These are phyloP conservation scores for Mycogone perniciosa DNA, from an alignment of 2,329 filamentous ascomycete genomes.

Conservation along the genomic window DNA sequence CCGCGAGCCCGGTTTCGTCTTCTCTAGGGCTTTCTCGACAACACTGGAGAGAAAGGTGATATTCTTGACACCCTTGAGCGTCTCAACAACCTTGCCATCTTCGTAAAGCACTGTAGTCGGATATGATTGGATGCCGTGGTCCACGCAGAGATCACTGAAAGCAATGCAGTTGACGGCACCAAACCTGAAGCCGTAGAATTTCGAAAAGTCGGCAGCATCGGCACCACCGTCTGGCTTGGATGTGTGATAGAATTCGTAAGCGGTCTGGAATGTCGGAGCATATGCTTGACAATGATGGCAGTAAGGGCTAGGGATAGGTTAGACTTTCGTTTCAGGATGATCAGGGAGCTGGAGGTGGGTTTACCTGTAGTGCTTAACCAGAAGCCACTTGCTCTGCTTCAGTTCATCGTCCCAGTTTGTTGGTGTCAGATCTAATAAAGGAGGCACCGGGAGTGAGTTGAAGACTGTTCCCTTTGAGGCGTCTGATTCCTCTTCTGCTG, in stretches of 20 bases:
- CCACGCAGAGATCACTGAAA: constrained; percentile 68
- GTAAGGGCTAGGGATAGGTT: constrained; percentile 41
- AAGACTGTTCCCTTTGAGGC: constrained; percentile 49
- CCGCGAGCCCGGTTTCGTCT: constrained; percentile 72
- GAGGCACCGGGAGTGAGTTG: constrained; percentile 61
- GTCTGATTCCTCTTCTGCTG: constrained; percentile 28
- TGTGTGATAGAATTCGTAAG: constrained; percentile 93
- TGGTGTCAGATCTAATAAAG: constrained; percentile 54
- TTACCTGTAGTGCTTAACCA: constrained; percentile 65
- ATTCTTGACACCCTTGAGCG: constrained; percentile 59
- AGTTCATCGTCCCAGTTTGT: constrained; percentile 51
- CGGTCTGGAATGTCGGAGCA: constrained; percentile 80
- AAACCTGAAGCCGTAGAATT: constrained; percentile 87
- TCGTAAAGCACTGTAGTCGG: constrained; percentile 77
- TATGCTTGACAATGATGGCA: constrained; percentile 70
- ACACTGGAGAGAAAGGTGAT: constrained; percentile 61
- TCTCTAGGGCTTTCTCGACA: constrained; percentile 71
- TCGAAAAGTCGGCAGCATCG: constrained; percentile 58
- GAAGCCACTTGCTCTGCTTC: constrained; percentile 45
- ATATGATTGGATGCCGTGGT: constrained; percentile 61
- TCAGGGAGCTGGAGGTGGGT: not conserved
- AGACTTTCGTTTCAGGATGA: constrained; percentile 17
- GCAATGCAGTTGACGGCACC: constrained; percentile 80
- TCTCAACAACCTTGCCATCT: constrained; percentile 62
- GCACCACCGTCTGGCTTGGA: constrained; percentile 60